Evolutionary conservation across 805 yeast species (phyloP), one percentile per base, ranked within the genome.

Genomic region (Metschnikowia reukaufii): DNA sequence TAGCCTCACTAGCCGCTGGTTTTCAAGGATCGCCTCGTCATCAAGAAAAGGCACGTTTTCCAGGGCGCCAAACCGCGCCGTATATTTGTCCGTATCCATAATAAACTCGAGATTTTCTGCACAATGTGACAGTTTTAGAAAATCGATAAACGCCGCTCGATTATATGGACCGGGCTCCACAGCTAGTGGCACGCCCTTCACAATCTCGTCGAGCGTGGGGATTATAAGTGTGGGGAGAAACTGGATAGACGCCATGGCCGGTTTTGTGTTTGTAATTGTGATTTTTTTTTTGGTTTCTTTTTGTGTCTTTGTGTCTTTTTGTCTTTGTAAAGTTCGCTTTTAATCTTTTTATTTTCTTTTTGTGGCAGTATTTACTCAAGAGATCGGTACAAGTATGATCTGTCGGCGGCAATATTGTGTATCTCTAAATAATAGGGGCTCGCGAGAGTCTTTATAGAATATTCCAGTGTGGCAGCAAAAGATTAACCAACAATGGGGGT

Each of bases 91-190:
- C 17, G 64, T 46, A 36, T 59, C 64, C 20, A 61, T 34, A 17
- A 70, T 51, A 40, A 67, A 70, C 48, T 68, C 72, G 30, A 63
- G 58, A 54, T 69, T 70, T 47, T 70, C 75, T 37, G 63, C 50
- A 55, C 74, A 70, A 50, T 70, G 75, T 25, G 60, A 58, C 15
- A 51, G 44, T 16, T 48, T 36, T 25, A 70, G 59, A 45, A 57
- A 70, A 39, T 58, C 55, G 17, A 57, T 38, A 43, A 70, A 70
- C 36, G 56, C 40, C 31, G 38, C 43, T 15, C 50, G 42, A 50
- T 47, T 53, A 42, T 55, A 59, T 32, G 58, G 58, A 18, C 56
- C 55, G 27, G 49, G 48, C 39, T 43, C 47, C 20, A 41, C 21
- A 16, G 39, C 48, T 39, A 36, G 31, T 27, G 15, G 9, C 19